phyloP scores from a whole-genome alignment of 116 monocot genomes.

The Zostera marina region DNA sequence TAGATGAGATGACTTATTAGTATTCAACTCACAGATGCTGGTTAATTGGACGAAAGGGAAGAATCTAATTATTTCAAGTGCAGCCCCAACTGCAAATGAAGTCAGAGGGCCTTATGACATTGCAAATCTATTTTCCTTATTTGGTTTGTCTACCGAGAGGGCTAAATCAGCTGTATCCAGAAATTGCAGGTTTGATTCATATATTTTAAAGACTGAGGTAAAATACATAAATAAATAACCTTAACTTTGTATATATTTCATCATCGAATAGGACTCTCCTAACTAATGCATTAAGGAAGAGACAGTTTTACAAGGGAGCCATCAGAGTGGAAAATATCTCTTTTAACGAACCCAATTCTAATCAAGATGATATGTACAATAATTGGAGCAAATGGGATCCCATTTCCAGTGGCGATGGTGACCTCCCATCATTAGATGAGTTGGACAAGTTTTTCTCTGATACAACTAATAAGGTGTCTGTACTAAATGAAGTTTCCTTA shows the following conservation, averaged over 20 bases:
- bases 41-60: constrained; percentile 74
- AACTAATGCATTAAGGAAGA: constrained; percentile 53
- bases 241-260: neutral
- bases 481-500: neutral
- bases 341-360: constrained; percentile 20
- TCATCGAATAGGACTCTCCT: constrained; percentile 36
- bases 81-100: constrained; percentile 45
- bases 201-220: neutral
- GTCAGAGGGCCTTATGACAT: constrained; percentile 86
- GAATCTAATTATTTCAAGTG: constrained; percentile 79
- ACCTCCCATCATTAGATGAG: constrained; percentile 50
- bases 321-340: constrained; percentile 59
- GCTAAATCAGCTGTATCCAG: constrained; percentile 66
- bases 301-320: constrained; percentile 62
- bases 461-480: constrained; percentile 7
- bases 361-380: constrained; percentile 16
- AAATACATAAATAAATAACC: neutral
- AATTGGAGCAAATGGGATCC: constrained; percentile 80
- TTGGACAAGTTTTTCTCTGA: constrained; percentile 31
- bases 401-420: constrained; percentile 62
- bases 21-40: constrained; percentile 31
- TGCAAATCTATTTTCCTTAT: constrained; percentile 43
- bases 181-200: constrained; percentile 49
- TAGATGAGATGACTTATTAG: neutral
- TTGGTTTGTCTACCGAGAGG: constrained; percentile 60